phyloP scores from a whole-genome alignment of 805 yeast species.

The Teunomyces panamensis region DNA sequence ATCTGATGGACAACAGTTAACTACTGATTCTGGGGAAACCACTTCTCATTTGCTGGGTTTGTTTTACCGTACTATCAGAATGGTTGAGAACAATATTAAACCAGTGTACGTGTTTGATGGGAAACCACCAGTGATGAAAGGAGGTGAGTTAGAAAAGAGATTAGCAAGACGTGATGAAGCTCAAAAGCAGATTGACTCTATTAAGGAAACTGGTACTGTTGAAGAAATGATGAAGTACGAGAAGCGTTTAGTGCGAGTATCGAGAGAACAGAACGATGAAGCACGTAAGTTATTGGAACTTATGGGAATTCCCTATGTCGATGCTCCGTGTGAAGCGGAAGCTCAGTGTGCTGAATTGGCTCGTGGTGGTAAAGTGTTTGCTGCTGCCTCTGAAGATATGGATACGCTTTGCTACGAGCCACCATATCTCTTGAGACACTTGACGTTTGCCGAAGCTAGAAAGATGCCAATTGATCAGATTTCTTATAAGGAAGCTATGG shows the following conservation, averaged over 20 bases:
- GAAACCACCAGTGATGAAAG: slow-evolving; percentile 90
- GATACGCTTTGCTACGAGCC: slow-evolving; percentile 93
- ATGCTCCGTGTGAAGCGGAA: slow-evolving; percentile 98
- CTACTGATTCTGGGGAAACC: slow-evolving; percentile 87
- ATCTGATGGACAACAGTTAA: slow-evolving; percentile 91
- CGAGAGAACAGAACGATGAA: slow-evolving; percentile 89
- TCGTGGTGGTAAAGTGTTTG: slow-evolving; percentile 84
- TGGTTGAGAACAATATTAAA: slow-evolving; percentile 90
- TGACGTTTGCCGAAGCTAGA: slow-evolving; percentile 91
- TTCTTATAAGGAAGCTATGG: slow-evolving; percentile 61
- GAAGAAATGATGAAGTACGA: slow-evolving; percentile 76
- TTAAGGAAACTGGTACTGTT: slow-evolving; percentile 75
- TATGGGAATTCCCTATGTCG: slow-evolving; percentile 94
- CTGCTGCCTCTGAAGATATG: slow-evolving; percentile 99
- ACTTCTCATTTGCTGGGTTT: slow-evolving; percentile 93
- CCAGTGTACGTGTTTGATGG: slow-evolving; percentile 98
- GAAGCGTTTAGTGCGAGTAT: slow-evolving; percentile 84
- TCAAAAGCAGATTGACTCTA: slow-evolving; percentile 63
- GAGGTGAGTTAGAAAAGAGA: slow-evolving; percentile 90
- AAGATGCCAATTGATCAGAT: slow-evolving; percentile 90
- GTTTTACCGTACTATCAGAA: slow-evolving; percentile 86
- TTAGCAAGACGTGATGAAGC: slow-evolving; percentile 80
- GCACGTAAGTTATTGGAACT: slow-evolving; percentile 75
- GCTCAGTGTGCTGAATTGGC: slow-evolving; percentile 97
- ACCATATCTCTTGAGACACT: slow-evolving; percentile 77